Base-by-base conservation (phyloP, 2,329 filamentous ascomycete genomes). In the Beauveria sp. region DNA sequence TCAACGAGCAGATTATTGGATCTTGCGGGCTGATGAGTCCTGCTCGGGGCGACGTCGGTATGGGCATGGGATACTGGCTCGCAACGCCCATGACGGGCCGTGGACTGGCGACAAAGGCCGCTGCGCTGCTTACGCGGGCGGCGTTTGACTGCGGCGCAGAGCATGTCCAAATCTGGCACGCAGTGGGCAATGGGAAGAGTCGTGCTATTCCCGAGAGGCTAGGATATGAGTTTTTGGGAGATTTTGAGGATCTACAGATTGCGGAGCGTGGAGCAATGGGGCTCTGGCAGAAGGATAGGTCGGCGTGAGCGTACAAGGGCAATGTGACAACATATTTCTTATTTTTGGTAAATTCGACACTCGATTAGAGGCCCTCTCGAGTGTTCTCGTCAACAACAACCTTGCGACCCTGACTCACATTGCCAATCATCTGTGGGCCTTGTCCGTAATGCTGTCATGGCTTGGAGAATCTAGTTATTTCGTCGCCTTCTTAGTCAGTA, bases 1-100 rank as follows among this genome's bases (percentile, higher is more conserved):
- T 61, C 8, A 56, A 63, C 26, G 58, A 42, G 10, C 52, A 46
- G 1, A 20, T 62, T 18, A 34, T 56, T 14, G 65, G 66, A 8
- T 67, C 64, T 0, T 63, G 55, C 18, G 65, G 66, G 16, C 38
- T 67, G 18, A 64, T 65, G 61, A 14, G 14, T 1, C 60, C 60
- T 1, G 46, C 45, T 1, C 26, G 4, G 16, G 45, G 62, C 14
- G 31, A 12, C 10, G 54, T 22, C 28, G 51, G 38, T 4, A 57
- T 67, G 43, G 63, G 64, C 46, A 60, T 67, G 16, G 60, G 66
- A 18, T 67, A 67, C 63, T 67, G 66, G 65, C 54, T 67, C 4
- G 65, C 64, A 2, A 64, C 62, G 8, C 22, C 50, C 22, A 57
- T 45, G 46, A 67, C 65, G 2, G 65, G 65, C 3, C 63, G 64